phyloP scores from a whole-genome alignment of 257 asterid genomes.

The Lycium ferocissimum region DNA sequence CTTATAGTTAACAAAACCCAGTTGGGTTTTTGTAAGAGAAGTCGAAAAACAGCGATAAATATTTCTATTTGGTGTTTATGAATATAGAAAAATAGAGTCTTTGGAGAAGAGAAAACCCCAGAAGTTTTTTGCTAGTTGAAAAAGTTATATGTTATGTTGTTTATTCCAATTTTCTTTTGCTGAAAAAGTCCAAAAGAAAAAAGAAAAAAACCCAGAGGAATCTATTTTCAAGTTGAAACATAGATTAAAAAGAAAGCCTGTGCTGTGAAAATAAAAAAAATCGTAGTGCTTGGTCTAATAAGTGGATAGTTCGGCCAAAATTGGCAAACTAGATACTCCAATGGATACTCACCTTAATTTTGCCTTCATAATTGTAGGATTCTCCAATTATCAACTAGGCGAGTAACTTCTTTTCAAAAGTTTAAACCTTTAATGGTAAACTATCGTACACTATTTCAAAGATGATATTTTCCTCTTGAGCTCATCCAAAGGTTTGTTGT shows the following conservation, averaged over 20 bases:
- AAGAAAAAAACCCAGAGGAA: too few relatives aligned
- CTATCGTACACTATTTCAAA: too few relatives aligned
- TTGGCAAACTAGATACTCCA: too few relatives aligned
- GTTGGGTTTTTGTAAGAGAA: neutral
- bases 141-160: neutral
- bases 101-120: constrained; percentile 18
- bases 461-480: too few relatives aligned
- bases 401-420: too few relatives aligned
- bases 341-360: too few relatives aligned
- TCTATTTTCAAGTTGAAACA: neutral
- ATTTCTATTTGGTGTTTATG: neutral
- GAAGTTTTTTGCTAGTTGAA: neutral
- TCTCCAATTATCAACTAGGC: too few relatives aligned
- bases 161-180: neutral
- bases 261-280: neutral
- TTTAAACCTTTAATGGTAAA: too few relatives aligned
- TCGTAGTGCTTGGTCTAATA: too few relatives aligned
- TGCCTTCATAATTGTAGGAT: too few relatives aligned
- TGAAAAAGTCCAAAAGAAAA: neutral
- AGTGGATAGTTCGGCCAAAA: too few relatives aligned
- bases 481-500: too few relatives aligned
- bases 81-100: neutral
- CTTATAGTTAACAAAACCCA: neutral
- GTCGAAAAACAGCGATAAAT: neutral
- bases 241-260: neutral